A percentile compares a stretch with the other conserved stretches of the same genome.
Evolutionary conservation across 805 yeast species (phyloP).

Genomic region (Ogataea kodamae): DNA sequence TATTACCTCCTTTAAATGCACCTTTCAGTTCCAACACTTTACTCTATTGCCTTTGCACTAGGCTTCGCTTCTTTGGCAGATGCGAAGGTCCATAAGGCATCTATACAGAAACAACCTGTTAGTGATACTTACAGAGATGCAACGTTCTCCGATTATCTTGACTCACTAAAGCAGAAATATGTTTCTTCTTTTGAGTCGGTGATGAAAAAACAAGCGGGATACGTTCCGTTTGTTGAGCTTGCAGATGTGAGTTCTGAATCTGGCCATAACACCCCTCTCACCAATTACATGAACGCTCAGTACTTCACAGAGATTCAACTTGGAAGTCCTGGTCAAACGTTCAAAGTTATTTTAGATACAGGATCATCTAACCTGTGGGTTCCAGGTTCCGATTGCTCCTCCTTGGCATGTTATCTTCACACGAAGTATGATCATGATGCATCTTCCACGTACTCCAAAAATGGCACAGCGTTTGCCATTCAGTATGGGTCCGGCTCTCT

Average conservation of each 20-base stretch:
- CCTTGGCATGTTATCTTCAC: conserved; percentile 94
- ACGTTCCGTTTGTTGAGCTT: conserved; percentile 41
- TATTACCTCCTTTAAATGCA: too few relatives aligned
- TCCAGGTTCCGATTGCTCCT: conserved; percentile 83
- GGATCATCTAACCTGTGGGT: conserved; percentile 98
- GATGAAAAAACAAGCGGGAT: conserved; percentile 31
- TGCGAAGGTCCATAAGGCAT: conserved; percentile 46
- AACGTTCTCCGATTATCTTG: conserved; percentile 44
- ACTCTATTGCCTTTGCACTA: conserved; percentile 42
- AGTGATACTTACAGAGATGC: conserved; percentile 45
- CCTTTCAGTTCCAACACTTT: conserved; percentile 36
- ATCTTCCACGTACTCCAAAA: conserved; percentile 80
- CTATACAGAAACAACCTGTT: conserved; percentile 44
- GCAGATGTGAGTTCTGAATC: conserved; percentile 26
- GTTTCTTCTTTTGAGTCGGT: conserved; percentile 38
- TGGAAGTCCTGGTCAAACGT: conserved; percentile 91
- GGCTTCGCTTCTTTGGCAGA: conserved; percentile 30
- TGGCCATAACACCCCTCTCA: conserved; percentile 76
- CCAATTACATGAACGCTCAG: conserved; percentile 94
- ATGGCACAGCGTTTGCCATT: conserved; percentile 83
- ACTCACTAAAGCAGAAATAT: conserved; percentile 48
- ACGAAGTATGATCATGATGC: conserved; percentile 80
- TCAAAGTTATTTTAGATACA: conserved; percentile 93
- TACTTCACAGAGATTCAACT: conserved; percentile 86
- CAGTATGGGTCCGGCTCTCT: conserved; percentile 91